Evolutionary conservation across 75 land plant species (phyloP).

Genomic region (Cupressus sempervirens): DNA sequence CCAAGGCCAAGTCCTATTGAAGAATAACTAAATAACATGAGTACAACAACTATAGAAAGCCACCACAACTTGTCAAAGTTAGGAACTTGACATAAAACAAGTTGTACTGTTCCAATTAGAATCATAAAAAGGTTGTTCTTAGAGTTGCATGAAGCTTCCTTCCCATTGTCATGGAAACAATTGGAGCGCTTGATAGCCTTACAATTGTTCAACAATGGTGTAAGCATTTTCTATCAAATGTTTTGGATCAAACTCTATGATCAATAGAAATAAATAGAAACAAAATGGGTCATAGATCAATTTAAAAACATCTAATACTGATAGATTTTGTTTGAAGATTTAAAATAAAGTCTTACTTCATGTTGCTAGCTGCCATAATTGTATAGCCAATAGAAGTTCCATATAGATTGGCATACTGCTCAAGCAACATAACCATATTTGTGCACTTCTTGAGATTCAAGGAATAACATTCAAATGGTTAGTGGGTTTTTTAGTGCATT

Average conservation of each 20-base stretch:
- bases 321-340: not conserved
- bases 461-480: not conserved
- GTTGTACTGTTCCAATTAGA: no score
- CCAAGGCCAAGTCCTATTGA: slow-evolving; percentile 60
- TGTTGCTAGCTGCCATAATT: slow-evolving; percentile 59
- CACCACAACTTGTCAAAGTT: slow-evolving; percentile 64
- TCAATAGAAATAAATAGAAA: no score
- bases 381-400: slow-evolving; percentile 62
- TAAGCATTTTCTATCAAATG: no score
- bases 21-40: slow-evolving; percentile 81
- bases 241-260: no score
- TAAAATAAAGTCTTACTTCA: slow-evolving; percentile 38
- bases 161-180: slow-evolving; percentile 64
- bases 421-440: slow-evolving; percentile 43
- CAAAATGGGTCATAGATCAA: no score
- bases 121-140: no score
- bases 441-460: slow-evolving; percentile 20
- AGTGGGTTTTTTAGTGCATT: not conserved
- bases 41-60: slow-evolving; percentile 76
- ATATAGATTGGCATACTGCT: slow-evolving; percentile 45
- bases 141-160: slow-evolving; percentile 38
- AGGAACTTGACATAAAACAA: no score
- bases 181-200: slow-evolving; percentile 71
- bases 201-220: slow-evolving; percentile 3
- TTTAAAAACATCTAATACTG: no score